phyloP scores from a whole-genome alignment of 1,284 basidiomycete genomes.

The Marasmius fiardii region DNA sequence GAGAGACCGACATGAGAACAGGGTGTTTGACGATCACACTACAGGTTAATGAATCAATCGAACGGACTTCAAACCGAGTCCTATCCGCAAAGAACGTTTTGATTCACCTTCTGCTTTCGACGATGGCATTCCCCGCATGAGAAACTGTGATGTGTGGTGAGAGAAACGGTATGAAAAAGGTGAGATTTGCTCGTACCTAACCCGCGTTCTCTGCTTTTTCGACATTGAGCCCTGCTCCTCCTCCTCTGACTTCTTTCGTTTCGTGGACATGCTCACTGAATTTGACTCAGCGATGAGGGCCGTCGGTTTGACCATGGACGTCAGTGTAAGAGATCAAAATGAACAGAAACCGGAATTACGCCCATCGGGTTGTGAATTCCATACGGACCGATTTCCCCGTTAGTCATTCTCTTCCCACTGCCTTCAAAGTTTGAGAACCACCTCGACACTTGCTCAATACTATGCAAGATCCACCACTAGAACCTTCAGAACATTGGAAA shows the following conservation, averaged over 20 bases:
- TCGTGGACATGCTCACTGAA: constrained; percentile 28
- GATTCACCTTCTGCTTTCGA: constrained; percentile 68
- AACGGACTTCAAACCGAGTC: constrained; percentile 11
- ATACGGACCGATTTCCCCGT: background rate
- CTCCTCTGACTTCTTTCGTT: constrained; percentile 65
- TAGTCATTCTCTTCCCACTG: background rate
- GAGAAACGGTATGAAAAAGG: background rate
- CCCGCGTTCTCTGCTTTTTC: constrained; percentile 74
- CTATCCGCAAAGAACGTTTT: constrained; percentile 21
- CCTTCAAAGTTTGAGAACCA: no score
- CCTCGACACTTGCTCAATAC: no score
- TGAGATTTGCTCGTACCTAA: constrained; percentile 42
- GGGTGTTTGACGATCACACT: constrained; percentile 80
- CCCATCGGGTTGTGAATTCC: background rate
- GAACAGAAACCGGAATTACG: background rate
- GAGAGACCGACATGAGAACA: constrained; percentile 67
- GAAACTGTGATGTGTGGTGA: constrained; percentile 44
- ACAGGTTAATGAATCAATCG: constrained; percentile 19
- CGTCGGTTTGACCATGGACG: constrained; percentile 31
- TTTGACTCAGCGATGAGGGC: constrained; percentile 18
- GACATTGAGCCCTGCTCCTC: constrained; percentile 41
- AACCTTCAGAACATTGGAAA: constrained; percentile 37
- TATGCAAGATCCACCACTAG: background rate
- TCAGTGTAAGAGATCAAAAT: background rate
- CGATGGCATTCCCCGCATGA: constrained; percentile 86